Conservation (phyloP, 2,329 filamentous ascomycete genomes). For the Xylariaceae sp. region DNA sequence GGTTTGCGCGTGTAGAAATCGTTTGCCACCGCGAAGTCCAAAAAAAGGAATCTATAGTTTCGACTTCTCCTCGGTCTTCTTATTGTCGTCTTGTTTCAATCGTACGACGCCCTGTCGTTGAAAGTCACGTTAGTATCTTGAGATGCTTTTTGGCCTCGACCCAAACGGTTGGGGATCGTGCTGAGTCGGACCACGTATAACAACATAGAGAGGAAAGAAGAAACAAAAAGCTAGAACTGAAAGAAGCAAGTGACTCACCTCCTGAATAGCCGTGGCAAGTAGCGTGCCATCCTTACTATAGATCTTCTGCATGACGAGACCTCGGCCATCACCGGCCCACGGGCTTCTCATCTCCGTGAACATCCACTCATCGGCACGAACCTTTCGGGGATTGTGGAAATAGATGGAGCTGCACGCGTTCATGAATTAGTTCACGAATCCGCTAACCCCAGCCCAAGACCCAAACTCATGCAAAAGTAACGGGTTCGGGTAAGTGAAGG, state of each 20-base stretch:
- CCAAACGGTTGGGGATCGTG: background rate
- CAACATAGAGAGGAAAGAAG: background rate
- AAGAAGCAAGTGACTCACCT: conserved; percentile 45
- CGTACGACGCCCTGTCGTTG: conserved; percentile 28
- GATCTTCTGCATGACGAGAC: conserved; percentile 69
- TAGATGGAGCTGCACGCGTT: conserved; percentile 47
- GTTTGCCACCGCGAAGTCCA: background rate
- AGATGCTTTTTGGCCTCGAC: background rate
- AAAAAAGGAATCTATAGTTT: conserved; percentile 21
- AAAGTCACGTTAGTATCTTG: conserved; percentile 2
- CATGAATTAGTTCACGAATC: background rate
- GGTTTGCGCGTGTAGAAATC: background rate
- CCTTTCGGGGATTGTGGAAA: conserved; percentile 55
- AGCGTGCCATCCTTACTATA: conserved; percentile 65
- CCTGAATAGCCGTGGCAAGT: conserved; percentile 74
- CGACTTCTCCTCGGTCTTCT: conserved; percentile 10
- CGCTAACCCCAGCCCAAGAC: background rate
- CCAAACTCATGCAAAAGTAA: background rate
- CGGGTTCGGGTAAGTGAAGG: background rate
- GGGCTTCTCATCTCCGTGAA: conserved; percentile 73
- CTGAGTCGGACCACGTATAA: background rate
- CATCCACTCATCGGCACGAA: conserved; percentile 69
- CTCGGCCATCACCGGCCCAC: conserved; percentile 73
- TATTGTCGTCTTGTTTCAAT: conserved; percentile 22
- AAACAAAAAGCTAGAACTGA: background rate